phyloP scores from a whole-genome alignment of 495 filamentous ascomycete genomes.

The Penicillium riverlandense region DNA sequence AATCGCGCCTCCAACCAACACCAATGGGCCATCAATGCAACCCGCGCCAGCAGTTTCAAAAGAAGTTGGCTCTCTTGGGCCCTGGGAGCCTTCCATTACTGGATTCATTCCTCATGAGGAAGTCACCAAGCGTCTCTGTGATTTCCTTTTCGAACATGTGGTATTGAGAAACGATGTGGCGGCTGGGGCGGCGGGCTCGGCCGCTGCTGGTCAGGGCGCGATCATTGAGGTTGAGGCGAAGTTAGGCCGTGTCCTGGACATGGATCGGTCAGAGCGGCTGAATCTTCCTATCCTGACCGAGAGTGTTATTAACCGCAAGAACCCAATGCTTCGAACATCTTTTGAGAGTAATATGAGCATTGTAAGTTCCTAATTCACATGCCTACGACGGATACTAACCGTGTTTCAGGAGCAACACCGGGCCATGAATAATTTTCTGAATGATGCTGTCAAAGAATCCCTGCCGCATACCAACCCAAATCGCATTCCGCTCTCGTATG shows the following conservation, averaged over 20 bases:
- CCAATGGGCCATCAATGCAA: slow-evolving; percentile 6
- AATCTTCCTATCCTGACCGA: slow-evolving; percentile 57
- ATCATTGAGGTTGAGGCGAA: slow-evolving; percentile 90
- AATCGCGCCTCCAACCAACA: slow-evolving; percentile 3
- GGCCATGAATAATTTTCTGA: slow-evolving; percentile 71
- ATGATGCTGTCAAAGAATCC: slow-evolving; percentile 51
- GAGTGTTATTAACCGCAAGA: slow-evolving; percentile 50
- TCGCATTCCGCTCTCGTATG: slow-evolving; percentile 69
- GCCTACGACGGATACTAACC: slow-evolving; percentile 4
- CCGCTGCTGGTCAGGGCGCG: slow-evolving; percentile 51
- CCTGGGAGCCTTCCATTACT: slow-evolving; percentile 70
- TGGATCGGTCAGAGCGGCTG: slow-evolving; percentile 58
- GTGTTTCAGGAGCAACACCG: slow-evolving; percentile 62
- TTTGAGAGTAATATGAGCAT: slow-evolving; percentile 85
- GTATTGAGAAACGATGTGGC: slow-evolving; percentile 50
- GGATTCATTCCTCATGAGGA: slow-evolving; percentile 59
- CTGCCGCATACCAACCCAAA: slow-evolving; percentile 27
- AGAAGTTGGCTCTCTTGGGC: slow-evolving; percentile 38
- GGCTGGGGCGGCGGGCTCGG: slow-evolving; percentile 34
- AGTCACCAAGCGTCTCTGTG: slow-evolving; percentile 57
- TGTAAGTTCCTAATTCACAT: slow-evolving; percentile 41
- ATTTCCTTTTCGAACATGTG: slow-evolving; percentile 68
- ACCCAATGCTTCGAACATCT: slow-evolving; percentile 37
- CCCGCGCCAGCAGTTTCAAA: slow-evolving; percentile 2
- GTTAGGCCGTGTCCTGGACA: slow-evolving; percentile 71